Evolutionary conservation across 2,329 filamentous ascomycete species (phyloP).

Genomic region (Geoglossum cookeanum): DNA sequence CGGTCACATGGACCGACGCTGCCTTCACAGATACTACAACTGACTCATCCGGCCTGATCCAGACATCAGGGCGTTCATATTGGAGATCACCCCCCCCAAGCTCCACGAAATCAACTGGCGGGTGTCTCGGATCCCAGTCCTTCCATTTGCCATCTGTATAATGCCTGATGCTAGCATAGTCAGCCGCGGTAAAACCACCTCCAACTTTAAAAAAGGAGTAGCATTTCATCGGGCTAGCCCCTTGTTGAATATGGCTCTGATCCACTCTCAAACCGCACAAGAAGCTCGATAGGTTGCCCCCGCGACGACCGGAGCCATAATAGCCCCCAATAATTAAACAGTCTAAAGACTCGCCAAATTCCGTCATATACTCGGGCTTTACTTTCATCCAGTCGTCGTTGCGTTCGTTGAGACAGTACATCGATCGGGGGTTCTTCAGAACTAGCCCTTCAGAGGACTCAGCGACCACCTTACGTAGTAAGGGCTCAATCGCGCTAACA

Average conservation of each 20-base stretch:
- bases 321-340: slow-evolving; percentile 82
- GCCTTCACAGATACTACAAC: slow-evolving; percentile 81
- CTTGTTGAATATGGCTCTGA: slow-evolving; percentile 40
- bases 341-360: slow-evolving; percentile 85
- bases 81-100: slow-evolving; percentile 61
- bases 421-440: slow-evolving; percentile 76
- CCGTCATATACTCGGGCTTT: slow-evolving; percentile 95
- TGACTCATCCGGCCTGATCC: slow-evolving; percentile 80
- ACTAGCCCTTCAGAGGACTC: slow-evolving; percentile 81
- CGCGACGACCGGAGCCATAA: slow-evolving; percentile 71
- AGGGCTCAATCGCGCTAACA: slow-evolving; percentile 55
- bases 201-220: slow-evolving; percentile 97
- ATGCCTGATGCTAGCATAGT: slow-evolving; percentile 69
- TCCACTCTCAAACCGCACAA: slow-evolving; percentile 72
- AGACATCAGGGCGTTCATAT: slow-evolving; percentile 67
- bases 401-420: slow-evolving; percentile 71
- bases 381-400: slow-evolving; percentile 98
- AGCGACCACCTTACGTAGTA: slow-evolving; percentile 65
- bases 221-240: slow-evolving; percentile 48
- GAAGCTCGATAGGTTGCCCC: slow-evolving; percentile 68
- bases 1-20: slow-evolving; percentile 53
- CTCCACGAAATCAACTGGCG: slow-evolving; percentile 61
- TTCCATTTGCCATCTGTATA: slow-evolving; percentile 83
- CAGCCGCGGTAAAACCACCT: slow-evolving; percentile 70
- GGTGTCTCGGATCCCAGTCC: slow-evolving; percentile 59